Evolutionary conservation across 768 basidiomycete species (phyloP), one percentile per base, ranked within the genome.

Genomic region (Exidia glandulosa): DNA sequence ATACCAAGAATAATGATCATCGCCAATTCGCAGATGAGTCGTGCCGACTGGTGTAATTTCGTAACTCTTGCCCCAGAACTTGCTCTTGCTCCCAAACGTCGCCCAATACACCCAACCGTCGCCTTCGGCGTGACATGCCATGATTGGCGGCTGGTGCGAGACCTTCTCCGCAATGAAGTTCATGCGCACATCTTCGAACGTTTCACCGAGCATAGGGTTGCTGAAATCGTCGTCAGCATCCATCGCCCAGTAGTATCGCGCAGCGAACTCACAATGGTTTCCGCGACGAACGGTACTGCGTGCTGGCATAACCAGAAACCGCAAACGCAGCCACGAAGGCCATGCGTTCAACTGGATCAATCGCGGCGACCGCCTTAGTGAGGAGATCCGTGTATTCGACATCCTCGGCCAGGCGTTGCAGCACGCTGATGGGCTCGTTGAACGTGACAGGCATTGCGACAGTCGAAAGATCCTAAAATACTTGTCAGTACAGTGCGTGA

Each of bases 11-110:
- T 82, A 94, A 59, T 74, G 72, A 67, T 90, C 86, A 12, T 80
- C 67, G 16, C 81, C 87, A 57, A 90, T 84, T 65, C 70, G 81
- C 61, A 93, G 74, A 60, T 80, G 81, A 27, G 83, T 86, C 2
- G 74, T 81, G 13, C 92, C 92, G 57, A 86, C 73, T 23, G 90
- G 91, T 48, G 90, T 87, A 52, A 94, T 82, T 72, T 94, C 92
- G 66, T 94, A 72, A 64, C 88, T 90, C 75, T 90, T 92, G n/a
- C 91, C 91, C 89, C 90, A 90, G 71, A 94, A 91, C 70, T 90
- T 91, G 59, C 90, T 92, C 72, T 82, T 89, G 29, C 88, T 90
- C 65, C 82, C 78, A n/a, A 87, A 86, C 0, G 87, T 90, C 33
- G 81, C 87, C 60, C 77, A 77, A 32, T 91, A 70, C 67, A 84